phyloP scores from a whole-genome alignment of 208 protist genomes.

The Leishmania arabica region DNA sequence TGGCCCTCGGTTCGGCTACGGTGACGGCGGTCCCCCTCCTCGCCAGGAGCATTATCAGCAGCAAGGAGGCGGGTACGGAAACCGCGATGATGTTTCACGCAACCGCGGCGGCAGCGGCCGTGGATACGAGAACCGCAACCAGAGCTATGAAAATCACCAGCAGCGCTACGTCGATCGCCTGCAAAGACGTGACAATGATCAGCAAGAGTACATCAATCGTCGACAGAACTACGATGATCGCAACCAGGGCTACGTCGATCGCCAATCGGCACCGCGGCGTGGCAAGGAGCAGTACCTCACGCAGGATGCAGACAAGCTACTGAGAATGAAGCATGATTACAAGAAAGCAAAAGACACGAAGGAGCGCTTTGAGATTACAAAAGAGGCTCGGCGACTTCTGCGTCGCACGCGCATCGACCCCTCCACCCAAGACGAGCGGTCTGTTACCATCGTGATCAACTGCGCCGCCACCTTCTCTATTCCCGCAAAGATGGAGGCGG shows the following conservation, averaged over 20 bases:
- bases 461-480: slow-evolving; percentile 61
- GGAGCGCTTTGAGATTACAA: slow-evolving; percentile 48
- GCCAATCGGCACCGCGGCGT: not conserved
- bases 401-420: slow-evolving; percentile 63
- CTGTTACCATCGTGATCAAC: slow-evolving; percentile 75
- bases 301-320: slow-evolving; percentile 52
- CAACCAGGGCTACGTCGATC: not conserved
- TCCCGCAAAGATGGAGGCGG: slow-evolving; percentile 33
- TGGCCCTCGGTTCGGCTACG: not conserved
- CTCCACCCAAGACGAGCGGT: slow-evolving; percentile 85
- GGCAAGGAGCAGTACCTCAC: slow-evolving; percentile 38
- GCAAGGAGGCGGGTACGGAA: slow-evolving; percentile 5
- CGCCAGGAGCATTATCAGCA: slow-evolving; percentile 12
- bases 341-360: slow-evolving; percentile 56
- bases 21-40: slow-evolving; percentile 4
- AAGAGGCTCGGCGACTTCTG: slow-evolving; percentile 57
- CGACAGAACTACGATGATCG: not conserved
- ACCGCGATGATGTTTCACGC: not conserved
- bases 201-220: slow-evolving; percentile 14
- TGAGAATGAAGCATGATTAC: slow-evolving; percentile 67
- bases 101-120: not conserved
- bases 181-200: slow-evolving; percentile 4
- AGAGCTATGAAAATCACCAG: slow-evolving; percentile 11
- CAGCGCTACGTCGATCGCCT: slow-evolving; percentile 8
- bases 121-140: slow-evolving; percentile 11